Base-by-base conservation (phyloP, 163 green algal species). In the Scenedesmus sp. region DNA sequence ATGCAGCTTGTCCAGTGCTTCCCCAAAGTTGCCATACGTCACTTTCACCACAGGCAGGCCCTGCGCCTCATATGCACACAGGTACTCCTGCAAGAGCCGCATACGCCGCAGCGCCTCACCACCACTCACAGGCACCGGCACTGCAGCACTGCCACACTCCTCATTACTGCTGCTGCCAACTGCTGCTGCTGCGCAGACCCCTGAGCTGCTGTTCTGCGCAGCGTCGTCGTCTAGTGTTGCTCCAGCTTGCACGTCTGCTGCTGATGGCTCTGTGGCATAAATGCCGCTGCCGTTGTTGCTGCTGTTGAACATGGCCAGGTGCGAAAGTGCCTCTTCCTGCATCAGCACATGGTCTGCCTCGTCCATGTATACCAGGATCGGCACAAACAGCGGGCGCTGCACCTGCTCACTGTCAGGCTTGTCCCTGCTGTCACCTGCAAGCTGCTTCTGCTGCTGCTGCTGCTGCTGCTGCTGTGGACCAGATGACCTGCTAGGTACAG, bases 1-100 rank as follows among this genome's bases (percentile, higher is more conserved):
- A 72, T 98, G 96, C 92, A 98, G 91, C 56, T 88, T 65, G 78
- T 98, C 96, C 46, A 97, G 53, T 0, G 94, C 93, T 20, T 94
- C 92, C 0, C 80, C 72, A 73, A 96, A 95, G 56, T 92, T 91
- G 13, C 93, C 94, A 70, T 95, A 94, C 53, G 82, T 83, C 9
- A 96, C 88, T 30, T 88, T 43, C 0, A 97, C 90, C 20, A 98
- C 95, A 12, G 95, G 95, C 86, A 97, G 92, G 13, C 95, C 94
- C 40, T 93, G 85, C 18, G 82, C 56, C 61, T 93, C 93, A 44
- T 96, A 97, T 37, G 72, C 81, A 65, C 92, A 93, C 46, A 97
- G 91, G 80, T 97, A 96, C 18, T 94, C 68, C 92, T 97, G 95
- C 80, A 97, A 80, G 42, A 93, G 16, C 24, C 91, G 91, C 73